Conservation (phyloP, 2,329 filamentous ascomycete species). For the Sarocladium oryzae region DNA sequence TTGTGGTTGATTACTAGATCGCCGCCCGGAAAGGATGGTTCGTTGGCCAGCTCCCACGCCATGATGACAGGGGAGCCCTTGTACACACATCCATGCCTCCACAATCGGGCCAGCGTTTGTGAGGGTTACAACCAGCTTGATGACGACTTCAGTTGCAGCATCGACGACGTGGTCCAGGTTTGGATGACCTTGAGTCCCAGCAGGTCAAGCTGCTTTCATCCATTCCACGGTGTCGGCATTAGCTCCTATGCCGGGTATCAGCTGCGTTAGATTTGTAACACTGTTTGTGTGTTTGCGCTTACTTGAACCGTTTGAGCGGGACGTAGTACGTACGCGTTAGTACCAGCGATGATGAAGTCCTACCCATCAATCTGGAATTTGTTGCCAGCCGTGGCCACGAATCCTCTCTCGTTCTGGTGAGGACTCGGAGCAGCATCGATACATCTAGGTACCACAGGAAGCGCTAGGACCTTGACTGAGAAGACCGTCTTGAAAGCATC, state of each 20-base stretch:
- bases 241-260: constrained; percentile 26
- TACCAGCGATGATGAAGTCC: constrained; percentile 50
- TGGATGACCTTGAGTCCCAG: constrained; percentile 46
- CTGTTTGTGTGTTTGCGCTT: not conserved
- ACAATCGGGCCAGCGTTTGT: constrained; percentile 53
- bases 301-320: constrained; percentile 44
- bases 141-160: constrained; percentile 39
- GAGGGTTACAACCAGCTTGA: constrained; percentile 47
- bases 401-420: constrained; percentile 25
- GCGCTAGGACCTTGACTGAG: not conserved
- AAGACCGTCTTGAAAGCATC: not conserved
- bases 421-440: not conserved
- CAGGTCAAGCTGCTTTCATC: constrained; percentile 37
- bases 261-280: not conserved
- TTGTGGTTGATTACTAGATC: constrained; percentile 39
- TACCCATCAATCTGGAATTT: constrained; percentile 48
- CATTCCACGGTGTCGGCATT: constrained; percentile 36
- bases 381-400: constrained; percentile 41
- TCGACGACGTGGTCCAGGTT: constrained; percentile 49
- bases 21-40: constrained; percentile 45
- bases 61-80: constrained; percentile 52
- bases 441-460: not conserved
- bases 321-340: constrained; percentile 53
- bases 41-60: constrained; percentile 63
- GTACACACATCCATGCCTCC: constrained; percentile 55